phyloP scores from a whole-genome alignment of 805 yeast species.

The Cyberlindnera xylosilytica region DNA sequence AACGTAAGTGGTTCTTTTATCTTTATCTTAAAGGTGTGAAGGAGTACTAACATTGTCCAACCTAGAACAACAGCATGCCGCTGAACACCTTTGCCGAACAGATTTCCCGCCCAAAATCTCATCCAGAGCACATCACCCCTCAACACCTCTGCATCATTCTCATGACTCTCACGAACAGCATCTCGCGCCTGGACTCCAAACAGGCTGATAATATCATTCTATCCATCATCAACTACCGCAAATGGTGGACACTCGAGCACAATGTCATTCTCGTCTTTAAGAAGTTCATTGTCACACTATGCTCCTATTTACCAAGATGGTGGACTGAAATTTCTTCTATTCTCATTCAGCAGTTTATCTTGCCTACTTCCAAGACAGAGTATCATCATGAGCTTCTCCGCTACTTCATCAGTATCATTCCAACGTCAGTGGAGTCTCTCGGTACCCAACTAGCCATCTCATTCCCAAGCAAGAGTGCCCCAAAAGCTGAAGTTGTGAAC shows the following conservation, averaged over 20 bases:
- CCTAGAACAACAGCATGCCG: conserved; percentile 46
- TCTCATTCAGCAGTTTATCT: conserved; percentile 59
- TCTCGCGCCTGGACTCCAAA: conserved; percentile 54
- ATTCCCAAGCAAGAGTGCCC: conserved; percentile 80
- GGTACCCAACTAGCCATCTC: conserved; percentile 52
- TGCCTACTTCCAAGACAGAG: conserved; percentile 30
- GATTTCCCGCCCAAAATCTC: conserved; percentile 48
- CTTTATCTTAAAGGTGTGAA: background rate
- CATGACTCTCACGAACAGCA: conserved; percentile 56
- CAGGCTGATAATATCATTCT: conserved; percentile 51
- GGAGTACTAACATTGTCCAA: conserved; percentile 26
- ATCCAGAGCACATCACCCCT: conserved; percentile 51
- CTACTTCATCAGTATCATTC: conserved; percentile 68
- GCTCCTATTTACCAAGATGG: conserved; percentile 87
- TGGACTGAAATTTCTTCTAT: conserved; percentile 76
- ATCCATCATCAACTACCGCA: conserved; percentile 54
- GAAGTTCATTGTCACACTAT: conserved; percentile 71
- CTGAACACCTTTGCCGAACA: conserved; percentile 60
- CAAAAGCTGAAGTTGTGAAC: conserved; percentile 49
- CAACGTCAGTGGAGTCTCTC: conserved; percentile 72
- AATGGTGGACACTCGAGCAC: conserved; percentile 54
- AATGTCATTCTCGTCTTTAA: conserved; percentile 53
- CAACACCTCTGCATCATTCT: conserved; percentile 54
- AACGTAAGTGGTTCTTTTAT: conserved; percentile 38
- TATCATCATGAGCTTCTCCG: conserved; percentile 65